Evolutionary conservation across 805 yeast species (phyloP).

Genomic region (Saturnispora besseyi): DNA sequence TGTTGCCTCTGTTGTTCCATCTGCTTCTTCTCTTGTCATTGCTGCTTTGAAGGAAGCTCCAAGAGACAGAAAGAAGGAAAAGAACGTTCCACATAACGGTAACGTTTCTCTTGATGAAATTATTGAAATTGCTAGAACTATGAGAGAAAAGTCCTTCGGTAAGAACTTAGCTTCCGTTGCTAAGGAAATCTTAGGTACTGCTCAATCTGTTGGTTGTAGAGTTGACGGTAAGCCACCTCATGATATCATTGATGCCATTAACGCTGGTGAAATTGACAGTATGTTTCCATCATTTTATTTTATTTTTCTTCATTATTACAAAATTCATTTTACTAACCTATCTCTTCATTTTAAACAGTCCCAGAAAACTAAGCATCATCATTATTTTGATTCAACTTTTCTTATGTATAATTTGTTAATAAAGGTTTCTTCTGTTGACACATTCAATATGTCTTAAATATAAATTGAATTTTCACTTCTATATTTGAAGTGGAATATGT

Average conservation of each 20-base stretch:
- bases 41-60: constrained; percentile 99
- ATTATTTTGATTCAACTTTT: constrained; percentile 2
- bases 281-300: constrained; percentile 18
- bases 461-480: background rate
- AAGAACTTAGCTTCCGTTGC: constrained; percentile 93
- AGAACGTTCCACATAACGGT: constrained; percentile 99
- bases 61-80: constrained; percentile 99
- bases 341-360: constrained; percentile 26
- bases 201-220: constrained; percentile 99
- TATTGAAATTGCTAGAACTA: constrained; percentile 93
- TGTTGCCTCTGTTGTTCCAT: constrained; percentile 95
- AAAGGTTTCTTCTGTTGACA: constrained; percentile 8
- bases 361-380: constrained; percentile 56
- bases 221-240: constrained; percentile 99
- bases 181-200: constrained; percentile 99
- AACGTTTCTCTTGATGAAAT: constrained; percentile 96
- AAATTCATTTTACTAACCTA: constrained; percentile 6
- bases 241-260: constrained; percentile 95
- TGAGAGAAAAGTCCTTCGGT: constrained; percentile 97
- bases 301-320: background rate
- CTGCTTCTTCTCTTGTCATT: constrained; percentile 98
- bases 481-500: constrained; percentile 28
- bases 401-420: constrained; percentile 20
- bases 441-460: background rate
- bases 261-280: constrained; percentile 94